A percentile compares a stretch with the other conserved stretches of the same genome.
Conservation (phyloP, 140 eudicot genomes). For the Ambrosia hybrid region DNA sequence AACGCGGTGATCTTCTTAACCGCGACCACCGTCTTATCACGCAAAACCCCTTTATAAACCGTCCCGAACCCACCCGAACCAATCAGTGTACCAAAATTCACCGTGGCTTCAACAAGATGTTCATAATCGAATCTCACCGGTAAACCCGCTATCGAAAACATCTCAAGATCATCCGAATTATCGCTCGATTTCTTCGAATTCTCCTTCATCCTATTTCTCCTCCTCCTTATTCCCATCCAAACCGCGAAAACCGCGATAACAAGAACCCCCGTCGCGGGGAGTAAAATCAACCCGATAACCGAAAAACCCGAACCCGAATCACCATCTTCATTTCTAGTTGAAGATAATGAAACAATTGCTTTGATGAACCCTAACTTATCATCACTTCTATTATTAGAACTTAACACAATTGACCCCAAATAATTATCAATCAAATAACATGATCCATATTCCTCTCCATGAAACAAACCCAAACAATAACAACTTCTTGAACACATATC, state of each 20-base stretch:
- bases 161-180: conserved; percentile 28
- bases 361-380: conserved; percentile 48
- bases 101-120: conserved; percentile 41
- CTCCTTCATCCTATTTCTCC: not conserved
- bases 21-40: conserved; percentile 44
- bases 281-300: conserved; percentile 24
- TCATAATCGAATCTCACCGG: conserved; percentile 33
- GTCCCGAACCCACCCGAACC: conserved; percentile 58
- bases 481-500: conserved; percentile 48
- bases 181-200: conserved; percentile 9
- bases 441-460: conserved; percentile 37
- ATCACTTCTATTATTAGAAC: not conserved
- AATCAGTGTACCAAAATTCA: conserved; percentile 32
- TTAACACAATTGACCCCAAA: conserved; percentile 45
- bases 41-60: conserved; percentile 46
- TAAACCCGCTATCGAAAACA: conserved; percentile 45
- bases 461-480: conserved; percentile 55
- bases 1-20: conserved; percentile 42
- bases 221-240: conserved; percentile 20
- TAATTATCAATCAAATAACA: conserved; percentile 42
- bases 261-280: conserved; percentile 41
- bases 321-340: not conserved
- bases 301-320: conserved; percentile 37
- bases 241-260: conserved; percentile 18
- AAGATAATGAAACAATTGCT: conserved; percentile 8